A percentile compares a stretch with the other conserved stretches of the same genome.
Conservation (phyloP, 495 filamentous ascomycete species). For the Polyplosphaeria fusca region DNA sequence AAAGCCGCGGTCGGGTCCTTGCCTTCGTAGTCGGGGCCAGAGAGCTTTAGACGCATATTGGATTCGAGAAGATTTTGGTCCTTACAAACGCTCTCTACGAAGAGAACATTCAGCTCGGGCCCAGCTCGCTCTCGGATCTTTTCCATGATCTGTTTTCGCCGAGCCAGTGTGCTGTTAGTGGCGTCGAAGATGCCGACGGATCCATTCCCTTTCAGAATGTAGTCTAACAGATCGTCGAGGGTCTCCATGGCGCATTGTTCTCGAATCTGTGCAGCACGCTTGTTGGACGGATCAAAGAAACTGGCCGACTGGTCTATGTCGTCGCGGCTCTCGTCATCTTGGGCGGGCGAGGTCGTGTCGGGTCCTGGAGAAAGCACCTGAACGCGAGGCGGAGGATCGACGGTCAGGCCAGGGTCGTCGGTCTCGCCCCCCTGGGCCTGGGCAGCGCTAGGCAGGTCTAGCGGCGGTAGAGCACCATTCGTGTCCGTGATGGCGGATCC, state of each 20-base stretch:
- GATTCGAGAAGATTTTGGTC: slow-evolving; percentile 82
- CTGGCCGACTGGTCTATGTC: slow-evolving; percentile 83
- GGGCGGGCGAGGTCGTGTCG: slow-evolving; percentile 17
- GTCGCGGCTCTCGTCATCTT: not conserved
- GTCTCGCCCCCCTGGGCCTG: not conserved
- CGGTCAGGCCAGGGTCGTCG: slow-evolving; percentile 5
- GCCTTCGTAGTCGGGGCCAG: slow-evolving; percentile 90
- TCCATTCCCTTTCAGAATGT: slow-evolving; percentile 74
- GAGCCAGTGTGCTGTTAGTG: slow-evolving; percentile 88
- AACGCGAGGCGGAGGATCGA: slow-evolving; percentile 17
- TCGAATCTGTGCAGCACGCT: slow-evolving; percentile 72
- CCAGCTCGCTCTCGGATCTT: slow-evolving; percentile 80
- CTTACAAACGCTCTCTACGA: slow-evolving; percentile 89
- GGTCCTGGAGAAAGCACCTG: slow-evolving; percentile 27
- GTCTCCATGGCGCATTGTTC: slow-evolving; percentile 92
- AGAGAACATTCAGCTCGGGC: slow-evolving; percentile 80
- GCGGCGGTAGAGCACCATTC: slow-evolving; percentile 6
- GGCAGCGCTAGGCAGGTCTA: slow-evolving; percentile 14
- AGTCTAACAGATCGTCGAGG: slow-evolving; percentile 85
- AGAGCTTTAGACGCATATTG: slow-evolving; percentile 98
- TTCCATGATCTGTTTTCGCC: slow-evolving; percentile 77
- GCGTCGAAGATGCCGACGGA: slow-evolving; percentile 98
- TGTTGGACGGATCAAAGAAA: slow-evolving; percentile 93
- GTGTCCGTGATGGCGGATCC: slow-evolving; percentile 16
- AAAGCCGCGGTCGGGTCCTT: slow-evolving; percentile 82